Evolutionary conservation across 108 stramenopile genomes (phyloP).

Genomic region (Pseudonitzschia multiseries): DNA sequence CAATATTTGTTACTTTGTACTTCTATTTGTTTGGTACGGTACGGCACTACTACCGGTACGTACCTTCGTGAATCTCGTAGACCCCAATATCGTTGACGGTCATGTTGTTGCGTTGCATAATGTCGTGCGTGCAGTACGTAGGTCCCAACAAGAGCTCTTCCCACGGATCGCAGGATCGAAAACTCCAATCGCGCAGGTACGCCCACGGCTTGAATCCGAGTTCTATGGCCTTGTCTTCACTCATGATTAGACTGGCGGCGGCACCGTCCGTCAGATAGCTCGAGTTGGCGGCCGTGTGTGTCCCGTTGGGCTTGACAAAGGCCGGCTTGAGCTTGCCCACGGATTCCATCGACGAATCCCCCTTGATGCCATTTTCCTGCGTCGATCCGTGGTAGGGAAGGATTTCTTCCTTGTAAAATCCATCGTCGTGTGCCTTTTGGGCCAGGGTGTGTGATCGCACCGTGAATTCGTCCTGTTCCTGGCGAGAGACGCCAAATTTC

Average conservation of each 20-base stretch:
- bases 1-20: no score
- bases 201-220: conserved; percentile 95
- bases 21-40: not conserved
- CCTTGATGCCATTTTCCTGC: conserved; percentile 96
- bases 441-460: conserved; percentile 89
- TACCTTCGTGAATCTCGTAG: conserved; percentile 96
- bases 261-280: conserved; percentile 98
- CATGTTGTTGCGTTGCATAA: conserved; percentile 79
- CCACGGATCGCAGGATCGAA: conserved; percentile 96
- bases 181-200: conserved; percentile 92
- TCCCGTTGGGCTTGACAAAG: conserved; percentile 96
- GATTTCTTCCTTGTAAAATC: conserved; percentile 92
- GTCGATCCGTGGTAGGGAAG: conserved; percentile 85
- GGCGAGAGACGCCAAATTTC: conserved; percentile 91
- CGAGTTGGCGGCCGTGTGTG: conserved; percentile 99
- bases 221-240: conserved; percentile 92
- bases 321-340: conserved; percentile 95
- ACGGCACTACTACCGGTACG: not conserved
- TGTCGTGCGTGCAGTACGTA: conserved; percentile 86
- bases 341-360: conserved; percentile 86
- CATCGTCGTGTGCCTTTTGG: conserved; percentile 89
- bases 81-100: conserved; percentile 89
- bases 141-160: conserved; percentile 95
- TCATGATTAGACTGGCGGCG: conserved; percentile 90
- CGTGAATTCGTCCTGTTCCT: conserved; percentile 96